Percentiles rank a stretch among this genome's conserved stretches.
Evolutionary conservation across 495 filamentous ascomycete genomes (phyloP).

Genomic region (Pyrenula massariospora): DNA sequence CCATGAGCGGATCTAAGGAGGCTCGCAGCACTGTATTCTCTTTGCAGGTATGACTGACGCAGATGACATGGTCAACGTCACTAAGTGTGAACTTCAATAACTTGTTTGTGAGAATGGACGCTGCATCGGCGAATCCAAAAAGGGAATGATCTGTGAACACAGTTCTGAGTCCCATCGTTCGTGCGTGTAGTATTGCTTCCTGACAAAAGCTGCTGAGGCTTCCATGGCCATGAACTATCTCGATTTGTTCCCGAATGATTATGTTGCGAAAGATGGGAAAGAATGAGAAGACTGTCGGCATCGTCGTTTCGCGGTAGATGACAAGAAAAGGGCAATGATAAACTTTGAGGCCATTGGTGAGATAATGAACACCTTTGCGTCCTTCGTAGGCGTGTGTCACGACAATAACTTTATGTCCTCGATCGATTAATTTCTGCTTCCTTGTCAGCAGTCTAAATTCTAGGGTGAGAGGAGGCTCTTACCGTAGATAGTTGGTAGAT

Average conservation of each 20-base stretch:
- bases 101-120: conserved; percentile 93
- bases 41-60: conserved; percentile 96
- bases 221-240: conserved; percentile 94
- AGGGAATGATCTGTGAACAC: conserved; percentile 98
- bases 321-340: conserved; percentile 95
- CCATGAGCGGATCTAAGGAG: conserved; percentile 89
- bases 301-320: conserved; percentile 88
- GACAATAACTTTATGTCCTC: conserved; percentile 95
- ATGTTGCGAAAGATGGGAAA: conserved; percentile 96
- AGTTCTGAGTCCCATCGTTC: conserved; percentile 91
- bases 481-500: conserved; percentile 90
- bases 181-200: conserved; percentile 87
- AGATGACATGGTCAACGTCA: conserved; percentile 96
- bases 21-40: conserved; percentile 95
- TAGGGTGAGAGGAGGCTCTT: conserved; percentile 8
- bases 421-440: conserved; percentile 73
- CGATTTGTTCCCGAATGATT: conserved; percentile 80
- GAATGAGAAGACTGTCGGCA: conserved; percentile 96
- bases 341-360: conserved; percentile 84
- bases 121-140: conserved; percentile 94
- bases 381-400: conserved; percentile 94
- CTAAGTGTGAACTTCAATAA: conserved; percentile 90
- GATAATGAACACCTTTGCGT: conserved; percentile 86
- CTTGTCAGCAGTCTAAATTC: background rate
- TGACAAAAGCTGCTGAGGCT: conserved; percentile 86